A percentile compares a stretch with the other conserved stretches of the same genome.
Conservation (phyloP, 2,329 filamentous ascomycete genomes). For the Ustulina deusta region DNA sequence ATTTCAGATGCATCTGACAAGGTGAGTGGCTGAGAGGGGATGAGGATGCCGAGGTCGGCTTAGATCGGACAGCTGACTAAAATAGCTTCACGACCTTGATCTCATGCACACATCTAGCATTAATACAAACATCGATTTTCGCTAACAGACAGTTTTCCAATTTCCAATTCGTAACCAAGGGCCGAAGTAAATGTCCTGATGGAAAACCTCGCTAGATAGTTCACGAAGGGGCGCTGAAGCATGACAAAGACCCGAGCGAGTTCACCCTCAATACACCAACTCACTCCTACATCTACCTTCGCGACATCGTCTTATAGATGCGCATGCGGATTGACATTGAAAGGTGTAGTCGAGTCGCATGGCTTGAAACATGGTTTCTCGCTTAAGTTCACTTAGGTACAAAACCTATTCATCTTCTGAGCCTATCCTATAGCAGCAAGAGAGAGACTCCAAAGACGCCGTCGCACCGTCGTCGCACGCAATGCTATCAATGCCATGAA, state of each 20-base stretch:
- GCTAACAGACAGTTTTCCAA: neutral
- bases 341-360: neutral
- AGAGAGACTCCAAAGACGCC: no score
- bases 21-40: constrained; percentile 9
- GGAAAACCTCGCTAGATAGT: neutral
- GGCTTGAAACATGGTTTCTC: neutral
- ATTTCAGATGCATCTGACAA: neutral
- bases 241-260: no score
- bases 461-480: neutral
- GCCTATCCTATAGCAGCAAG: neutral
- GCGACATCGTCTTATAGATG: neutral
- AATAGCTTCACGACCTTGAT: neutral
- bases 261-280: neutral
- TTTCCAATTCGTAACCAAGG: neutral
- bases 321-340: neutral
- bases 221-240: no score
- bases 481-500: neutral
- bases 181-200: neutral
- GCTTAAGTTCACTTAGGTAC: neutral
- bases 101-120: constrained; percentile 2
- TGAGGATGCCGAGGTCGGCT: constrained; percentile 20
- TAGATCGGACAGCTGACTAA: constrained; percentile 16
- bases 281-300: neutral
- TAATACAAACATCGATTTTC: neutral
- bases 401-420: neutral